phyloP scores from a whole-genome alignment of 768 basidiomycete genomes.

The Lactifluus pinguis region DNA sequence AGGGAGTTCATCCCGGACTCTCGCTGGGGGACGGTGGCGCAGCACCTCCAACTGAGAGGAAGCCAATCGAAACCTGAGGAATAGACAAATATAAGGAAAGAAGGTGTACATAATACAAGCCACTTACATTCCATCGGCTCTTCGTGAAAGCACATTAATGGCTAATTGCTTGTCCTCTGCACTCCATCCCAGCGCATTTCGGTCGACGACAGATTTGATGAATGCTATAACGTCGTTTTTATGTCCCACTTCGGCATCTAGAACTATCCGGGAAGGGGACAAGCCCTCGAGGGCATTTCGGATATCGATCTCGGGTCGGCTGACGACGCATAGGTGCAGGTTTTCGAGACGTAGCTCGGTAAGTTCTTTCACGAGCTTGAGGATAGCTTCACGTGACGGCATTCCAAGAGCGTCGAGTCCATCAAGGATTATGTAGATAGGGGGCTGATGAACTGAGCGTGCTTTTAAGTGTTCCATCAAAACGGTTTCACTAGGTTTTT shows the following conservation, averaged over 20 bases:
- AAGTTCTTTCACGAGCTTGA: not conserved
- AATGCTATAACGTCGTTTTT: not conserved
- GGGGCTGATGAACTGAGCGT: not conserved
- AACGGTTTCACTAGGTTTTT: not conserved
- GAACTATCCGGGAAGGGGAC: not conserved
- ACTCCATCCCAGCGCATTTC: not conserved
- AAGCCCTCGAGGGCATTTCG: not conserved
- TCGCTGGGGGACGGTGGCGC: not conserved
- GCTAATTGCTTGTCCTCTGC: not conserved
- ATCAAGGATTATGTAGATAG: not conserved
- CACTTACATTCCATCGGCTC: slow-evolving; percentile 5
- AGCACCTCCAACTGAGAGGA: not conserved
- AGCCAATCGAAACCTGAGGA: slow-evolving; percentile 1
- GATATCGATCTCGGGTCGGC: not conserved
- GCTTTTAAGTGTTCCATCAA: not conserved
- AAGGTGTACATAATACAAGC: not conserved
- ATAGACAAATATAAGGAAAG: not conserved
- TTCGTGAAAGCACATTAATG: not conserved
- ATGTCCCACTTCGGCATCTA: not conserved
- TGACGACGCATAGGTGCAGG: not conserved
- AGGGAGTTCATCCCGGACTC: not conserved
- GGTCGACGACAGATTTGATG: not conserved
- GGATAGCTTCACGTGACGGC: not conserved
- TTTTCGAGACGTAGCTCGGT: not conserved
- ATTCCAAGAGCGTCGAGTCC: not conserved